Conservation (phyloP, 2,329 filamentous ascomycete genomes). For the Apiospora koreana region DNA sequence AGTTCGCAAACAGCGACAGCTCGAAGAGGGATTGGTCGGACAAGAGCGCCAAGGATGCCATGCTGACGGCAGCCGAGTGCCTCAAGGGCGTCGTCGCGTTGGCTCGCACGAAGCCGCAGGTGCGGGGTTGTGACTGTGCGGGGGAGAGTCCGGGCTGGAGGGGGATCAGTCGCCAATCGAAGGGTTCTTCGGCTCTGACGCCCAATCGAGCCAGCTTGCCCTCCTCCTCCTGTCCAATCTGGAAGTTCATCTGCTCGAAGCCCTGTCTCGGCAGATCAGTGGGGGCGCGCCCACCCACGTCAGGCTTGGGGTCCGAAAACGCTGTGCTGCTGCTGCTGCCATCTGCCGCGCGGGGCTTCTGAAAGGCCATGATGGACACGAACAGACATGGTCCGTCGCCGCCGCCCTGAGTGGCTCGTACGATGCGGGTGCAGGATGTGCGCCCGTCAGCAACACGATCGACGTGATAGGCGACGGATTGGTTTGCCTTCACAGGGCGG, state of each 20-base stretch:
- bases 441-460: constrained; percentile 13
- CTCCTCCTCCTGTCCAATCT: background rate
- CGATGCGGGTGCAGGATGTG: constrained; percentile 15
- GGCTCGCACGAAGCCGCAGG: background rate
- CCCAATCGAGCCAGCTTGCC: background rate
- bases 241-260: background rate
- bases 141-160: background rate
- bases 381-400: constrained; percentile 6
- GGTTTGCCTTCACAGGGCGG: constrained; percentile 10
- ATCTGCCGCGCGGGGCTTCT: background rate
- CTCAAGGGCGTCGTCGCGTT: background rate
- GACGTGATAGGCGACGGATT: constrained; percentile 11
- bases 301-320: background rate
- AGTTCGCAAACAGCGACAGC: background rate
- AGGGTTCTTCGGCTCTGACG: background rate
- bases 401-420: constrained; percentile 15
- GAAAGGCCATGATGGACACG: background rate
- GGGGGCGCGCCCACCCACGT: background rate
- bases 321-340: background rate
- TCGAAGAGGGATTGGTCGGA: constrained; percentile 8
- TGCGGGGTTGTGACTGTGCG: background rate
- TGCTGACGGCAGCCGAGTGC: background rate
- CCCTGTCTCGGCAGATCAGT: background rate
- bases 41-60: background rate
- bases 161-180: constrained; percentile 8